Evolutionary conservation across 2,329 filamentous ascomycete genomes (phyloP), one percentile per base, ranked within the genome.

Genomic region (Trichoderma citrinoviride): DNA sequence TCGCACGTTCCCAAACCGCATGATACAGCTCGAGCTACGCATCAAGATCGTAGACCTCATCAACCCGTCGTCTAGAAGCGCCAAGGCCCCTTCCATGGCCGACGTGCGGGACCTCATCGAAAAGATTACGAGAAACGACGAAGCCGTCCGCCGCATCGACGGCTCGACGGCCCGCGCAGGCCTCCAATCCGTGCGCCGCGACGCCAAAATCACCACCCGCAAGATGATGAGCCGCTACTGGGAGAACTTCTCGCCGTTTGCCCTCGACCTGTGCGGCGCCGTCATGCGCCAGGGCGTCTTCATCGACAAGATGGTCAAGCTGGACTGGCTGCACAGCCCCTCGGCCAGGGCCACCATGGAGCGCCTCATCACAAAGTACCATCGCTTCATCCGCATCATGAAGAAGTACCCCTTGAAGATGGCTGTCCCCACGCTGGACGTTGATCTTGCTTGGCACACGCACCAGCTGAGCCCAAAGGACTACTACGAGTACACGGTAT

Each of bases 361-460:
- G 0, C 83, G 90, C 0, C 79, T 92, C 1, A 77, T 91, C 4
- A 73, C 71, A 5, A 93, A 91, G 72, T 91, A 91, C 71, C 52
- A 76, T 2, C 83, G 88, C 5, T 93, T 92, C 76, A 77, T 90
- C 19, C 54, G 68, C 0, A 82, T 92, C 68, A 87, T 92, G 74
- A 75, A 75, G 1, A 66, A 71, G 0, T 70, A 86, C 44, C 80
- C 81, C 0, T 68, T 66, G 0, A 73, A 82, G 4, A 78, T 84
- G n/a, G 84, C 81, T 0, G 90, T 93, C 0, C 90, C 90, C 0
- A 93, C 90, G 0, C 79, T 92, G 0, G 90, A 93, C 67, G 82
- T 93, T 4, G 90, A 93, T 71, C 78, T 93, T 0, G 90, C 85
- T 0, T 93, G 90, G 90, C 92, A 96, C 73, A 94, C 90, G 0